Evolutionary conservation across 306 rosid genomes (phyloP), one percentile per base, ranked within the genome.

Genomic region (Begonia masoniana): DNA sequence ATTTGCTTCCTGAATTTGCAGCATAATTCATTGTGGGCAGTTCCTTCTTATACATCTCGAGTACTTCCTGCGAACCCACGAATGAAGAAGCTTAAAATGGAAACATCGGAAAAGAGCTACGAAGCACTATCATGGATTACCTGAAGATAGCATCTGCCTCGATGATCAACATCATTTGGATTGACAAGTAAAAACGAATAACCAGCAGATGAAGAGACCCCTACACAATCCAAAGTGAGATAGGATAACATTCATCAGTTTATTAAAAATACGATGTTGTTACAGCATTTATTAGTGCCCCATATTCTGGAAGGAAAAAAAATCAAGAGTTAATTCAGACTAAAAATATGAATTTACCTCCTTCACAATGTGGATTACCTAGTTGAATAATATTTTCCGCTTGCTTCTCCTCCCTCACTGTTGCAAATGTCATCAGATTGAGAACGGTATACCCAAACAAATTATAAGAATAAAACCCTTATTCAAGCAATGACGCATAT

Each of bases 21-120:
- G 97, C 97, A 72, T 65, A 88, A 56, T 74, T 85, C 97, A 88
- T 88, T 5, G 81, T 72, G 24, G 97, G 97, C 26, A 88, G 81
- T 78, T 88, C 97, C 56, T 55, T 74, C 68, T 24, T 71, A 51
- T 84, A 88, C 77, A 88, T 24, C 23, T 78, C 61, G 8, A 88
- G 73, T 46, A 84, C 87, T 51, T 84, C 84, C 97, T 88, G 68
- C 70, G 69, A 68, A 54, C 39, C 45, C 68, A 67, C 1, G 39
- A 31, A 31, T 31, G 39, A 31, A 19, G 17, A 56, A 36, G 3
- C 26, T 39, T 12, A 41, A 12, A 51, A n/a, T 17, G 11, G 42
- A 17, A 41, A 47, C 19, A 50, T 36, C 16, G 5, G 41, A 56
- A 8, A 49, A 39, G 43, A 10, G 39, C 39, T 31, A 31, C 8